Base-by-base conservation (phyloP, 257 asterid genomes). In the Primulina eburnea region DNA sequence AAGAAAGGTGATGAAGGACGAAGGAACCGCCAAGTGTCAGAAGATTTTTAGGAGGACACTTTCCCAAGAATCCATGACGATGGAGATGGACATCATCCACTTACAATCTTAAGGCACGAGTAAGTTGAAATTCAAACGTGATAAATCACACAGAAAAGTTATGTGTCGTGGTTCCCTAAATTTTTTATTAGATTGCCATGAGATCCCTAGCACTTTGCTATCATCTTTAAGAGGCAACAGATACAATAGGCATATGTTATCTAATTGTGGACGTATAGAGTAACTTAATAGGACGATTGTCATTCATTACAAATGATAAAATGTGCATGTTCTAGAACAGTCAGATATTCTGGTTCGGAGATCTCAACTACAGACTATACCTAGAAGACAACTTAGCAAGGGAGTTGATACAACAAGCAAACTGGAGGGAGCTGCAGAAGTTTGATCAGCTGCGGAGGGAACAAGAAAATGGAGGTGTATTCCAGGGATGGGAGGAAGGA, bases 311-410 rank as follows among this genome's bases (percentile, higher is more conserved):
- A 14, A 16, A 14, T 50, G 56, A 76, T 52, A 43, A n/a, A 72
- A 74, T 47, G 28, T 77, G 24, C 81, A 16, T 81, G 71, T 77
- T 78, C 78, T 80, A 72, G 75, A 77, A 69, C 90, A 92, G 97
- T 75, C 88, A 77, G 88, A 87, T 92, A 87, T 92, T 90, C 84
- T 92, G 95, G 98, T 90, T 92, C 17, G 97, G 97, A 68, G 98
- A 92, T 84, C 97, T 92, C 76, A 92, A 90, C 88, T 92, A 90
- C 82, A 88, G 98, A 74, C 64, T 92, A 64, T 90, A 80, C 82
- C 77, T 92, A 65, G 96, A 90, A 76, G 95, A 92, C 83, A 84
- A 77, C 76, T 72, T 84, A 68, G 96, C 98, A n/a, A 86, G 97
- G 81, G 83, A 90, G 72, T 72, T 90, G 34, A 84, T 90, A 78